phyloP scores from a whole-genome alignment of 1,284 basidiomycete species.

The Amylostereum chailletii region DNA sequence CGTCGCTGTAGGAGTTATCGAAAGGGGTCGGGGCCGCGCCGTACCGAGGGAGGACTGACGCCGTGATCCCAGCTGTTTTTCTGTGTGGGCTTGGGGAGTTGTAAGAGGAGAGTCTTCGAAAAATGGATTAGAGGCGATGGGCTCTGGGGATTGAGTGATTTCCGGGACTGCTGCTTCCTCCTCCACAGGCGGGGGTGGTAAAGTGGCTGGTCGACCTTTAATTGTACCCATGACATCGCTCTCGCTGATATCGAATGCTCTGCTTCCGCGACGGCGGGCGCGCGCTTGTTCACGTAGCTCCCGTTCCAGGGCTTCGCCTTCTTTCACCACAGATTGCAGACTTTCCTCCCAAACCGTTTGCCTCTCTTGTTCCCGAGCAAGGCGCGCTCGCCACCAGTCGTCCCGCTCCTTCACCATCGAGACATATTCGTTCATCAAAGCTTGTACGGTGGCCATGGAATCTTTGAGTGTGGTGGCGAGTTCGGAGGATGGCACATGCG shows the following conservation, averaged over 20 bases:
- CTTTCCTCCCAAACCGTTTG: conserved; percentile 90
- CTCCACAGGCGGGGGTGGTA: conserved; percentile 9
- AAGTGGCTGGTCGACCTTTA: conserved; percentile 18
- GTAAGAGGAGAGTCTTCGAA: not conserved
- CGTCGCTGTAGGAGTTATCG: conserved; percentile 1
- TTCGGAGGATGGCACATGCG: conserved; percentile 31
- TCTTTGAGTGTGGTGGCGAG: conserved; percentile 54
- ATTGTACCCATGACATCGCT: conserved; percentile 18
- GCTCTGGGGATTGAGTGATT: not conserved
- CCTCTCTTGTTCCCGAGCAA: conserved; percentile 65
- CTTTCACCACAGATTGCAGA: conserved; percentile 75
- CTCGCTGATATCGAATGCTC: conserved; percentile 14
- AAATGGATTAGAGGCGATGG: not conserved
- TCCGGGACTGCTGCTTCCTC: not conserved
- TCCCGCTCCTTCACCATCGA: conserved; percentile 78
- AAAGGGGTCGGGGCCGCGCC: conserved; percentile 2
- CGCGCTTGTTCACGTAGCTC: conserved; percentile 63
- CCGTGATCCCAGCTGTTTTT: not conserved
- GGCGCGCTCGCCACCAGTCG: conserved; percentile 60
- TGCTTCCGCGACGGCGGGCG: conserved; percentile 47
- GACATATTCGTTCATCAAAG: conserved; percentile 62
- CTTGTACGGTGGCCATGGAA: conserved; percentile 50
- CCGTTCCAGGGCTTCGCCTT: conserved; percentile 80
- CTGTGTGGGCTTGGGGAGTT: not conserved
- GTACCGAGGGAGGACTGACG: conserved; percentile 1